Conservation (phyloP, 441 rosid species). For the Corymbia calophylla region DNA sequence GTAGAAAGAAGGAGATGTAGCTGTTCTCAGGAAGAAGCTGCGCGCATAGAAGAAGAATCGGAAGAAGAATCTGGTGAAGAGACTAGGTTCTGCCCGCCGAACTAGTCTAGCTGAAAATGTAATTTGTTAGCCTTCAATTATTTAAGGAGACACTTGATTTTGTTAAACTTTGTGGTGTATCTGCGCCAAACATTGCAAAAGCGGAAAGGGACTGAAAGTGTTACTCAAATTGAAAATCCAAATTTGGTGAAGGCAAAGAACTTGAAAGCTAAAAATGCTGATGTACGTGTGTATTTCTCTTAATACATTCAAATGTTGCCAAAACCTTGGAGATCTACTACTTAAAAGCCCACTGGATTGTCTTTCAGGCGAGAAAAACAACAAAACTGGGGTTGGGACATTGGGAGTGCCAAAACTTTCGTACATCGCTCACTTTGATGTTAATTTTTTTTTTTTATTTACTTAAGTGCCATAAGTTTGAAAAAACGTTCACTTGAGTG, state of each 20-base stretch:
- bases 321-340: neutral
- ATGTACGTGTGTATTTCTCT: conserved; percentile 43
- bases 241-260: conserved; percentile 69
- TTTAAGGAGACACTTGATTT: neutral
- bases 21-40: conserved; percentile 59
- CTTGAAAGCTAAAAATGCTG: conserved; percentile 70
- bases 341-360: neutral
- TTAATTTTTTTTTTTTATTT: too few relatives aligned
- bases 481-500: too few relatives aligned
- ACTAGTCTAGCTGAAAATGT: neutral
- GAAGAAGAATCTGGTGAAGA: conserved; percentile 58
- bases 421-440: too few relatives aligned
- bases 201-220: conserved; percentile 71
- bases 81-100: conserved; percentile 22
- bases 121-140: neutral
- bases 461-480: too few relatives aligned
- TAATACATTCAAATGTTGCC: neutral
- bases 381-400: conserved; percentile 39
- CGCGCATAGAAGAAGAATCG: conserved; percentile 44
- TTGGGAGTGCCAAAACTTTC: too few relatives aligned
- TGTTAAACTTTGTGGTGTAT: neutral
- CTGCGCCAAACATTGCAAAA: conserved; percentile 34
- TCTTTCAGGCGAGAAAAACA: conserved; percentile 46
- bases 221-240: conserved; percentile 85
- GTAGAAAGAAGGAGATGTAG: too few relatives aligned